phyloP scores from a whole-genome alignment of 2,329 filamentous ascomycete species.

The Graphilbum sp. region DNA sequence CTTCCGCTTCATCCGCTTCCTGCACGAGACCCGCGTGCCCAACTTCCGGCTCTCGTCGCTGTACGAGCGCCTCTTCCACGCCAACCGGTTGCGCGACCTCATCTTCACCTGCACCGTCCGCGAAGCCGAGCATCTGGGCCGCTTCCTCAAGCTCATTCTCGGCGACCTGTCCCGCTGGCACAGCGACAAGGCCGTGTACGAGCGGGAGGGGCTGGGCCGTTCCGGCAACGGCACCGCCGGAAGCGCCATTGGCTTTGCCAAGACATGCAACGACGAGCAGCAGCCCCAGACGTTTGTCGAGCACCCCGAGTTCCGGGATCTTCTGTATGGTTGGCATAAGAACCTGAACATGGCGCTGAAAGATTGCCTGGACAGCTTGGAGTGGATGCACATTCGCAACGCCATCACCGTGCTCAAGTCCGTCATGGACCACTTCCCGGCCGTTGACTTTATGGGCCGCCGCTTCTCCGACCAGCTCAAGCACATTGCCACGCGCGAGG shows the following conservation, averaged over 20 bases:
- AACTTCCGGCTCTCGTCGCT: conserved; percentile 78
- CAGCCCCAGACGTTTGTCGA: conserved; percentile 50
- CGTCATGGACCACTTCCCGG: conserved; percentile 69
- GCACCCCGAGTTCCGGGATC: conserved; percentile 70
- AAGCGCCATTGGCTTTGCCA: conserved; percentile 56
- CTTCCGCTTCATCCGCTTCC: conserved; percentile 70
- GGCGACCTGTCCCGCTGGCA: conserved; percentile 77
- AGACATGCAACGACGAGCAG: no score
- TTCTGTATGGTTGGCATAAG: conserved; percentile 83
- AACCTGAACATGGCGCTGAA: conserved; percentile 66
- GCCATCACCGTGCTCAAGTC: conserved; percentile 78
- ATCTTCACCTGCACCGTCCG: conserved; percentile 83
- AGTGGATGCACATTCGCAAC: conserved; percentile 98
- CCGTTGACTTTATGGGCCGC: conserved; percentile 72
- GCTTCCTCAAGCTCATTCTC: conserved; percentile 71
- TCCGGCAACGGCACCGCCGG: conserved; percentile 24
- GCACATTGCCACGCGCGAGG: conserved; percentile 47
- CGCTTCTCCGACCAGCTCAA: conserved; percentile 48
- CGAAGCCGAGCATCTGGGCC: conserved; percentile 84
- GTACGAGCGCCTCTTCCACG: conserved; percentile 68
- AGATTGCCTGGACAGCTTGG: conserved; percentile 61
- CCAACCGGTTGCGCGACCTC: conserved; percentile 63
- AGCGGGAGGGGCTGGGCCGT: conserved; percentile 68
- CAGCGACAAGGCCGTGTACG: conserved; percentile 55
- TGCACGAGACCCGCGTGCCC: conserved; percentile 70